phyloP scores from a whole-genome alignment of 441 rosid genomes.

The Hura crepitans region DNA sequence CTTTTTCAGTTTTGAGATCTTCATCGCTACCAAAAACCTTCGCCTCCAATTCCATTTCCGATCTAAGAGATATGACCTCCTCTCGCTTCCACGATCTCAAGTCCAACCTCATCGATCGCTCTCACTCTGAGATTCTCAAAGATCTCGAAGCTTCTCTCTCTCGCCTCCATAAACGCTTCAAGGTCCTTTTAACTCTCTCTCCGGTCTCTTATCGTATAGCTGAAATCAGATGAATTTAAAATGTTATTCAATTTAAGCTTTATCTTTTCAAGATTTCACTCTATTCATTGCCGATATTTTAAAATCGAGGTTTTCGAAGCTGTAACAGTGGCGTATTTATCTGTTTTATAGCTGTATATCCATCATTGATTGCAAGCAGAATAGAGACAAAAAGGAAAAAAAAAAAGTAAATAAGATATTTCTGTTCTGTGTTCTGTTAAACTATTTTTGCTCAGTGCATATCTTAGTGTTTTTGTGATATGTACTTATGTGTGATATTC shows the following conservation, averaged over 20 bases:
- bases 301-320: background rate
- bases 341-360: background rate
- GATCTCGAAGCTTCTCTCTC: conserved; percentile 49
- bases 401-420: background rate
- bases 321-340: background rate
- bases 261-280: background rate
- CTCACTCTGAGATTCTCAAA: conserved; percentile 48
- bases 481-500: too few relatives aligned
- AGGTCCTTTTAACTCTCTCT: conserved; percentile 27
- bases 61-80: conserved; percentile 36
- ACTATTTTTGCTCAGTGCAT: too few relatives aligned
- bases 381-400: too few relatives aligned
- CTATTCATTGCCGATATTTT: background rate
- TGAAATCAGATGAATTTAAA: background rate
- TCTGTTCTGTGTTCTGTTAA: background rate
- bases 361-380: too few relatives aligned
- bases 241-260: background rate
- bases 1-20: conserved; percentile 1
- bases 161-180: conserved; percentile 49
- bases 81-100: conserved; percentile 44
- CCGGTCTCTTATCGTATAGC: background rate
- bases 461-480: background rate
- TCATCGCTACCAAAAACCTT: conserved; percentile 27
- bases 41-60: conserved; percentile 35
- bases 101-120: conserved; percentile 37